Base-by-base conservation (phyloP, 2,329 filamentous ascomycete species). In the Elsinoe perseae region DNA sequence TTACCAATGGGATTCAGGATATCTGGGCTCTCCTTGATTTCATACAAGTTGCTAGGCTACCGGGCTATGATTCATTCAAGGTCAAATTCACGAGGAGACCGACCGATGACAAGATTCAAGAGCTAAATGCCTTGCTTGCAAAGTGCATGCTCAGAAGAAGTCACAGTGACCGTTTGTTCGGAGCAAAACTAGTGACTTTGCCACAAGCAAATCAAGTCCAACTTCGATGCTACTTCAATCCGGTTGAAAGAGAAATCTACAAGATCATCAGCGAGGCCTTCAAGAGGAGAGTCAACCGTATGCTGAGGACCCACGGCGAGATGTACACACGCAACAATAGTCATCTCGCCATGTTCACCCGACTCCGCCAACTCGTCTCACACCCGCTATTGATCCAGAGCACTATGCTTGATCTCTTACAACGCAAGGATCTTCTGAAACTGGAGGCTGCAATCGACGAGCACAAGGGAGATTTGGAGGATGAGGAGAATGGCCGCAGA, bases 1-100 rank as follows among this genome's bases (percentile, higher is more conserved):
- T 76, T n/a, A 60, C 66, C 54, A 71, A 70, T 34, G 59, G 57
- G 4, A 48, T 64, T 3, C 38, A 60, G 1, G 70, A 72, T 57
- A 63, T 70, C 23, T 72, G 69, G 40, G 61, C 68, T 4, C 75
- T 75, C 61, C 74, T 77, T 57, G 87, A 85, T 27, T 97, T 97
- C 60, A 75, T 97, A 38, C 83, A 87, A 12, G 75, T 97, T 2
- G 25, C 53, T 3, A 30, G 12, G 1, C 23, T 44, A 8, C 36
- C 28, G n/a, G 5, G 14, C 1, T 56, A 46, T 20, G 53, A 46
- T 6, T 21, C 18, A 7, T 56, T 56, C 28, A 44, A 56, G 14
- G 28, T n/a, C 3, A 30, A 27, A 6, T 56, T 32, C 42, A 10
- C 34, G 36, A 23, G 10, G 20, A 48, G 36, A 16, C 4, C 36